Base-by-base conservation (phyloP, 495 filamentous ascomycete genomes). In the Penicillium longicatenatum region DNA sequence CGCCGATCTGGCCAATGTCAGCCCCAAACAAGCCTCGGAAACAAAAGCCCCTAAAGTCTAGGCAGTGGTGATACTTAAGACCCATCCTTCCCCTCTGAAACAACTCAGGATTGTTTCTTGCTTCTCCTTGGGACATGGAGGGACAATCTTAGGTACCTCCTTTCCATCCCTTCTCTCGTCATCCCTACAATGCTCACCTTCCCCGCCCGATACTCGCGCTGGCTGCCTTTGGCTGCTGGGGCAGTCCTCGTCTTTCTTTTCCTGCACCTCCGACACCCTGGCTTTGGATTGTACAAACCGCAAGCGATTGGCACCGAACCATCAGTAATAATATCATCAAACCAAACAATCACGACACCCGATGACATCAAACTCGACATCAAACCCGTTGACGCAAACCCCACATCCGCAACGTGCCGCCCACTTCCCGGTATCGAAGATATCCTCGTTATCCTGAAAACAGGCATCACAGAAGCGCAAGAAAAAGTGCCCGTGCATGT, bases 381-480 rank as follows among this genome's bases (percentile, higher is more conserved):
- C 52, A 16, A 46, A 37, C 6, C 37, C 37, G 21, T 8, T 20
- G 10, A 43, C 17, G 14, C 17, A 17, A 10, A 43, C 17, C 47
- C 50, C 43, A 39, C 37, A 22, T 22, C 33, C 51, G 29, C 50
- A 37, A 17, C 59, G 45, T 76, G 73, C 41, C 68, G 61, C n/a
- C 39, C 60, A 14, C 64, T 70, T 10, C 66, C 68, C 2, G 71
- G 67, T 17, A 64, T 77, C 22, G 68, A 75, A 10, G 63, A 76
- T 42, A 53, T 81, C 29, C 69, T 78, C 10, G 70, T 82, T 6
- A 60, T 80, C 12, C 62, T 82, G 3, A 81, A 82, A 59, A 82
- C 77, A 0, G 75, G 79, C 59, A 76, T 79, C 37, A 78, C 75
- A n/a, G 79, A 80, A 66, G 59, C 71, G 1, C 65, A 68, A 48